phyloP scores from a whole-genome alignment of 2,329 filamentous ascomycete genomes.

The Cladobotryum protrusum region DNA sequence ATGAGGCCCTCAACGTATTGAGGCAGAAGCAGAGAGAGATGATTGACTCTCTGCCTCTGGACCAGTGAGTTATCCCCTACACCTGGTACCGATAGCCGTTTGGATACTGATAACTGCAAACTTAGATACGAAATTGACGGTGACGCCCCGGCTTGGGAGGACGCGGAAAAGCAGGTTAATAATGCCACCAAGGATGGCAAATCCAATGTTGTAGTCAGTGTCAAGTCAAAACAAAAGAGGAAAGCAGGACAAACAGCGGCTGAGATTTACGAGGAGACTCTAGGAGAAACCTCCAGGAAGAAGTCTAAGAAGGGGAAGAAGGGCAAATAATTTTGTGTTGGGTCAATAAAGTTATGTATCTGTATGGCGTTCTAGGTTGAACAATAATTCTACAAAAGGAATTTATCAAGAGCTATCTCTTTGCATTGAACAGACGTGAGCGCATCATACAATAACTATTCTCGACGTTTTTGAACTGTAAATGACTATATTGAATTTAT shows the following conservation, averaged over 20 bases:
- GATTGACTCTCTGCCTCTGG: conserved; percentile 84
- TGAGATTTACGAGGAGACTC: conserved; percentile 57
- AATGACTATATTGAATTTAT: too few species aligned
- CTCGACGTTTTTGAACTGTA: too few species aligned
- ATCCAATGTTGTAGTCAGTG: conserved; percentile 63
- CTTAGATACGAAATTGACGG: conserved; percentile 59
- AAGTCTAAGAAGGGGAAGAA: conserved; percentile 41
- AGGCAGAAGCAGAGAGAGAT: conserved; percentile 77
- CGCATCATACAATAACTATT: too few species aligned
- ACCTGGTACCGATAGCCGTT: not conserved
- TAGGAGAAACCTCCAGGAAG: conserved; percentile 53
- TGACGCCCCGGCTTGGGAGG: conserved; percentile 56
- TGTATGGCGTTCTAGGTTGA: not conserved
- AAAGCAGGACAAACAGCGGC: conserved; percentile 58
- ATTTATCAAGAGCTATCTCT: not conserved
- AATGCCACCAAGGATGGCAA: conserved; percentile 49
- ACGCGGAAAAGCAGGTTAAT: conserved; percentile 69
- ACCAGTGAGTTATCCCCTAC: conserved; percentile 43
- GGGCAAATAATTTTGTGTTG: conserved; percentile 2
- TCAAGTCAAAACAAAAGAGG: conserved; percentile 76
- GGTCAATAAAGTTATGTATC: not conserved
- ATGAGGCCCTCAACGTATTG: conserved; percentile 65
- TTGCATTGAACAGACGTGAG: too few species aligned
- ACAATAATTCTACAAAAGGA: not conserved
- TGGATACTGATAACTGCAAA: conserved; percentile 1